Base-by-base conservation (phyloP, 805 yeast species). In the Ogataea zsoltii region DNA sequence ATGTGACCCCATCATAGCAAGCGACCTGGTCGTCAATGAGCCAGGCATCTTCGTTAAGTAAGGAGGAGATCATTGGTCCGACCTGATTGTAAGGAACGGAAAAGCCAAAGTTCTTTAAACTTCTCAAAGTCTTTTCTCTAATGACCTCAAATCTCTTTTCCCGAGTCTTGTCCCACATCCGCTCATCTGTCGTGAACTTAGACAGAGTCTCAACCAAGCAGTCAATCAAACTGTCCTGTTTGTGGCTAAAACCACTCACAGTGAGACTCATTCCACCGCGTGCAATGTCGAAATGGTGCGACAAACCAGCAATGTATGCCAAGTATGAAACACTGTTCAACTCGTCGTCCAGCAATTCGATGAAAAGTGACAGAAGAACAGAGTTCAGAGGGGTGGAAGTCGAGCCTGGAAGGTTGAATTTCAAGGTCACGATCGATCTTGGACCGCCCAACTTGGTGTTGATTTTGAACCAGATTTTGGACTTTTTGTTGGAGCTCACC, bases 401-500 rank as follows among this genome's bases (percentile, higher is more conserved):
- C 0, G 85, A 72, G 11, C 76, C 71, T 1, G 96, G 95, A 33
- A 81, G 67, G 50, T 82, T 83, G 51, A 92, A 73, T 33, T 77
- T 71, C 42, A 88, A 62, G 32, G 79, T 77, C 25, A 90, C 78
- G 39, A 79, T 72, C 0, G 94, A 94, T 67, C 91, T 87, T 40
- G 98, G 99, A 14, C 88, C 86, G 72, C 85, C 80, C 61, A 92
- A 87, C 41, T 83, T 80, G 54, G 92, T 96, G 68, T 92, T 96
- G 56, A 85, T 85, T 63, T 92, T 92, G 64, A 73, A 88, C 98
- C 98, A 92, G 30, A 88, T 68, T 55, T 82, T 83, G 31, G 74
- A 65, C 38, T 72, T 72, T 12, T 74, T 66, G 37, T 75, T 72
- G 37, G 76, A 72, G 47, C 75, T 67, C 44, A 94, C 67, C 33